Evolutionary conservation across 305 asterid genomes (phyloP), one percentile per base, ranked within the genome.

Genomic region (Euphrasia arctica): DNA sequence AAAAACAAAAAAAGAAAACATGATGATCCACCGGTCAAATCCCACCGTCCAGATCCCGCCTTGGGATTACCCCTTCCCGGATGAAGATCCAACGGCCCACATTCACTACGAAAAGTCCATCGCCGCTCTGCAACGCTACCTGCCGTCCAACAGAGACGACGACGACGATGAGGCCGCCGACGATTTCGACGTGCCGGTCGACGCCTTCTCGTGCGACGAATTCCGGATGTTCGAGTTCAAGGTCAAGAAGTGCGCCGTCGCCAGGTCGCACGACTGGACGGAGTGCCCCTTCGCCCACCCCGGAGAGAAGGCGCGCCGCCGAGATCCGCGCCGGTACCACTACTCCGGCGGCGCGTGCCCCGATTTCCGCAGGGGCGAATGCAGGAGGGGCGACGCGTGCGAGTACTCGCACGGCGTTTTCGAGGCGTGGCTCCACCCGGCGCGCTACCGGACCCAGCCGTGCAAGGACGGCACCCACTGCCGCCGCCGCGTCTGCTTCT

Each of bases 351-450:
- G 64, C 73, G 75, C 90, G 31, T 91, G 98, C 65, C 88, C 98
- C 1, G 96, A 88, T 29, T 91, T 80, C 18, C 82, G 91, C 9
- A 80, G 76, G 62, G 98, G 98, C 36, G 69, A 49, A 64, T 91
- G 98, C 71, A 58, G 42, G 69, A 78, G 77, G 54, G 98, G 96
- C 0, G 98, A 91, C 70, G 74, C 80, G 2, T 91, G 98, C 70
- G 98, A 91, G 94, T 82, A 64, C 81, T 88, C 96, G 14, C 97
- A 91, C 77, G 97, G 97, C 75, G 97, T 91, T 0, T 91, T 91
- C 64, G 97, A 91, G 93, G 84, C 91, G 76, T 91, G 98, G 98
- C 94, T 91, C 0, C 98, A 91, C 79, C 96, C 98, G 15, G 88
- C 90, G 32, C 94, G 96, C 73, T 91, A 91, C 43, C 91, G 98